Evolutionary conservation across 2,329 filamentous ascomycete species (phyloP).

Genomic region (Microcyclosporella mali): DNA sequence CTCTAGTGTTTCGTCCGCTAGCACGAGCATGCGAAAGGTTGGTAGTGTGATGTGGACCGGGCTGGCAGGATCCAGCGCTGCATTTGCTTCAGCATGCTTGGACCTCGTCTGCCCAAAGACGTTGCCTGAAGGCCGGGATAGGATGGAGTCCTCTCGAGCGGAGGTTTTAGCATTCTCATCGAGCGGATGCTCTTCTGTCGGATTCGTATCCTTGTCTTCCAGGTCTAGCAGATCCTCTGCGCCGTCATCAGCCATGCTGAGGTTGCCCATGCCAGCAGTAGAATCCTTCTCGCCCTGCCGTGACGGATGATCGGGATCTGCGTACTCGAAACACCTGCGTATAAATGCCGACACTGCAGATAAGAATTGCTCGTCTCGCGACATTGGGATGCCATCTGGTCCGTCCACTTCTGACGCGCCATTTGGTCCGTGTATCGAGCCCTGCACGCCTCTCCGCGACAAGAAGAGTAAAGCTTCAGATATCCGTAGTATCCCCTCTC

Average conservation of each 20-base stretch:
- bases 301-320: constrained; percentile 66
- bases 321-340: constrained; percentile 93
- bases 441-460: constrained; percentile 68
- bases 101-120: constrained; percentile 39
- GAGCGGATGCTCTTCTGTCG: constrained; percentile 15
- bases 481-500: constrained; percentile 90
- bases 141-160: constrained; percentile 20
- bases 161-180: not conserved
- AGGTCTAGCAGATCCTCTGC: constrained; percentile 54
- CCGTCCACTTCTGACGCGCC: constrained; percentile 22
- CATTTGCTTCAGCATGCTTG: constrained; percentile 72
- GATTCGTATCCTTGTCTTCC: constrained; percentile 37
- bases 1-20: constrained; percentile 90
- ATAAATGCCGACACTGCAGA: constrained; percentile 95
- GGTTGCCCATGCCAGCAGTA: constrained; percentile 49
- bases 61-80: constrained; percentile 84
- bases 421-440: constrained; percentile 41
- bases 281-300: constrained; percentile 27
- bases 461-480: constrained; percentile 91
- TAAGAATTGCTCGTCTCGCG: constrained; percentile 78
- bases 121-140: constrained; percentile 25
- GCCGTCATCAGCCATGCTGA: constrained; percentile 70
- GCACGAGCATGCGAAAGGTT: constrained; percentile 96
- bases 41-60: constrained; percentile 93
- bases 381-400: constrained; percentile 34